A percentile compares a stretch with the other conserved stretches of the same genome.
phyloP scores from a whole-genome alignment of 2,329 filamentous ascomycete genomes.

The Trichoderma pleuroti region DNA sequence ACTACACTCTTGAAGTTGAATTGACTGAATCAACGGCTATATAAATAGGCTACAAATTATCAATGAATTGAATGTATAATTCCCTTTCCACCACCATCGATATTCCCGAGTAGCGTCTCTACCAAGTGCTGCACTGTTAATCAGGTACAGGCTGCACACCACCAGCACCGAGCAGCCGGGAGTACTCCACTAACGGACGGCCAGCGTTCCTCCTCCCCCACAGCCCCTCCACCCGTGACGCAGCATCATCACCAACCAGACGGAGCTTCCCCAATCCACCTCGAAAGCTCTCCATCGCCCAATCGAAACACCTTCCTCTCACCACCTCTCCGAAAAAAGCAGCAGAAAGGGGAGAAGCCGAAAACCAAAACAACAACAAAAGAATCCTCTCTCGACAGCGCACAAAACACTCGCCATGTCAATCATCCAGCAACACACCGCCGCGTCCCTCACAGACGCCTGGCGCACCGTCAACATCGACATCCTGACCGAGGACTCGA shows the following conservation, averaged over 20 bases:
- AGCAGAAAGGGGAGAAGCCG: not conserved
- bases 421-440: slow-evolving; percentile 63
- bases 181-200: not conserved
- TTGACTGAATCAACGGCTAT: not conserved
- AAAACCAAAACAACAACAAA: not conserved
- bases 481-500: slow-evolving; percentile 82
- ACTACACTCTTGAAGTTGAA: not conserved
- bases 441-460: slow-evolving; percentile 58
- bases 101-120: too few species aligned
- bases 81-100: not conserved
- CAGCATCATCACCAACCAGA: slow-evolving; percentile 27
- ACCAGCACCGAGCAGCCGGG: too few species aligned
- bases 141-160: not conserved
- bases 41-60: not conserved
- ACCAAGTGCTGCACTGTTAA: not conserved
- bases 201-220: not conserved
- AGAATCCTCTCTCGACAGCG: not conserved
- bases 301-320: not conserved
- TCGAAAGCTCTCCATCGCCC: not conserved
- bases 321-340: not conserved
- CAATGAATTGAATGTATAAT: not conserved
- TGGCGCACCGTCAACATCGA: slow-evolving; percentile 95
- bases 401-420: slow-evolving; percentile 46
- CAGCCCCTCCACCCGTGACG: slow-evolving; percentile 34
- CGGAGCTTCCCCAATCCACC: slow-evolving; percentile 11